A percentile compares a stretch with the other conserved stretches of the same genome.
Evolutionary conservation across 345 rosid species (phyloP).

Genomic region (Linum lewisii): DNA sequence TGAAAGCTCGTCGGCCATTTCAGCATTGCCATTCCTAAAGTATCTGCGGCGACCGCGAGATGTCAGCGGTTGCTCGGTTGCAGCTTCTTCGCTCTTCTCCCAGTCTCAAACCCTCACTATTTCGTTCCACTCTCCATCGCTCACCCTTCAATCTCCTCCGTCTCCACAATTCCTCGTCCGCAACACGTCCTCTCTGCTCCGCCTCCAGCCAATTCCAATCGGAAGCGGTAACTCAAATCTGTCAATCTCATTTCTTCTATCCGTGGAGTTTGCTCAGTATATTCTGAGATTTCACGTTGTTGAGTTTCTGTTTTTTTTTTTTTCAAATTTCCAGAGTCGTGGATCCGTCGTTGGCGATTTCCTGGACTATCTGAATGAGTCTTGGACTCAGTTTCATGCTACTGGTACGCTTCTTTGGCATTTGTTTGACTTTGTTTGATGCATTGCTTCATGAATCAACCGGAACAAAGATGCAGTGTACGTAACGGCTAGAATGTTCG

Average conservation of each 20-base stretch:
- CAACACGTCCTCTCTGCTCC: constrained; percentile 25
- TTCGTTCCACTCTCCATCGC: constrained; percentile 19
- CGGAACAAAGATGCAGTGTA: background rate
- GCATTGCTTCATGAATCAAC: background rate
- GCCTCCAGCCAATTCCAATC: constrained; percentile 5
- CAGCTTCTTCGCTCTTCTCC: constrained; percentile 33
- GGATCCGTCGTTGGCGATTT: constrained; percentile 52
- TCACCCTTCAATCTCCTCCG: constrained; percentile 10
- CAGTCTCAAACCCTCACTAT: constrained; percentile 16
- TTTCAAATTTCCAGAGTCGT: too few relatives aligned
- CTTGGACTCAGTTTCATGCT: constrained; percentile 94
- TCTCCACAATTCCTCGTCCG: constrained; percentile 25
- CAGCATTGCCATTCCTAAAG: too few relatives aligned
- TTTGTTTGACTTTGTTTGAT: background rate
- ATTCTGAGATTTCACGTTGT: background rate
- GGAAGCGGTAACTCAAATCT: constrained; percentile 13
- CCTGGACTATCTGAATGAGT: constrained; percentile 76
- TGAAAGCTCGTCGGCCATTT: too few relatives aligned
- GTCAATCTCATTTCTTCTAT: background rate
- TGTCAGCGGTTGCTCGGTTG: constrained; percentile 41
- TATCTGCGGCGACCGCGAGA: constrained; percentile 6
- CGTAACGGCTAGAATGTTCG: too few relatives aligned
- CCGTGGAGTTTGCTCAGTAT: background rate
- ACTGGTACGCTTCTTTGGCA: constrained; percentile 34
- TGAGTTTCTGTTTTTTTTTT: background rate